These are phyloP conservation scores for Hemisphaericaspora xylofermentans DNA, from an alignment of 1,139 yeast genomes.

Conservation along the genomic window DNA sequence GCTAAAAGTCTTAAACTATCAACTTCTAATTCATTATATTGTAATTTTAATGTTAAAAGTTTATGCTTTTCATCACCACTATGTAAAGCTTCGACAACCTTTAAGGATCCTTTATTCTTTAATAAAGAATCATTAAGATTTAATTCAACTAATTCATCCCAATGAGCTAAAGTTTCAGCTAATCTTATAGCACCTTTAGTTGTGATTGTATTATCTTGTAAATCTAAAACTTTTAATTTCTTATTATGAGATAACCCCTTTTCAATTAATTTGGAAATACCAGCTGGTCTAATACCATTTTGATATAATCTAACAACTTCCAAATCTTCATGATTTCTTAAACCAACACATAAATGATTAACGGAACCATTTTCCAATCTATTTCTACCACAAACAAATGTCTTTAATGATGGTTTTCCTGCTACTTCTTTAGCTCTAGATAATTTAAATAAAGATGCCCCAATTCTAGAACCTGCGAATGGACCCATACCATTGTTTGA, in stretches of 20 bases:
- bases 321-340: constrained; percentile 71
- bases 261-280: constrained; percentile 70
- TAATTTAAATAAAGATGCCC: constrained; percentile 73
- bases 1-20: constrained; percentile 59
- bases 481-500: constrained; percentile 99
- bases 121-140: constrained; percentile 87
- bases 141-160: constrained; percentile 62
- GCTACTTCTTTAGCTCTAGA: constrained; percentile 59
- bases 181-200: constrained; percentile 56
- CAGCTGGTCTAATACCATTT: constrained; percentile 95
- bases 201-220: constrained; percentile 95
- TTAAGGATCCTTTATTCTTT: constrained; percentile 70
- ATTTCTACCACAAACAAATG: constrained; percentile 94
- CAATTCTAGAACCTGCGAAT: constrained; percentile 92
- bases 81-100: constrained; percentile 49
- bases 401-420: constrained; percentile 53
- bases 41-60: constrained; percentile 66
- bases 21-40: constrained; percentile 83
- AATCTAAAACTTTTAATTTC: constrained; percentile 67
- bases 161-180: constrained; percentile 46
- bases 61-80: constrained; percentile 33
- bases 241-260: constrained; percentile 68
- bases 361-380: constrained; percentile 93
- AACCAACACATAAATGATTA: constrained; percentile 72
- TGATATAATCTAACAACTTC: constrained; percentile 81